Conservation (phyloP, 2,329 filamentous ascomycete genomes). For the Samsoniella hepiali region DNA sequence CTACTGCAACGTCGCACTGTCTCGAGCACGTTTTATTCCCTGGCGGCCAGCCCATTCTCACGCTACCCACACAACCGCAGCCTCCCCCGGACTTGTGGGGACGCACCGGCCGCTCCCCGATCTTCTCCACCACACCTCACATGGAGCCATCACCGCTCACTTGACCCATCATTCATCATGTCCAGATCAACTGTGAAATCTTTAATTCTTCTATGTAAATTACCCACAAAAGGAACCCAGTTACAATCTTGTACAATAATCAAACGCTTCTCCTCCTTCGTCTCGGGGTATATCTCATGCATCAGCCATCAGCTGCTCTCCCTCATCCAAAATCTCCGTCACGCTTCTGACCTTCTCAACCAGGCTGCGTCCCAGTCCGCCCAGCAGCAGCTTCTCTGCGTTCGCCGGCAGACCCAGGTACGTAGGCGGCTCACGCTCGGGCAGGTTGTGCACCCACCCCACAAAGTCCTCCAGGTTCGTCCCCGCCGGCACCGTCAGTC, state of each 20-base stretch:
- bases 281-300: conserved; percentile 26
- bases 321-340: conserved; percentile 85
- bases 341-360: conserved; percentile 81
- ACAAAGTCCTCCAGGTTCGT: conserved; percentile 84
- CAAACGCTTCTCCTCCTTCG: not conserved
- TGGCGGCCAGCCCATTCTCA: too few relatives aligned
- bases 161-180: not conserved
- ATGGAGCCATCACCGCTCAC: too few relatives aligned
- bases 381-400: conserved; percentile 90
- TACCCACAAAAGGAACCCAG: conserved; percentile 7
- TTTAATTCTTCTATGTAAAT: too few relatives aligned
- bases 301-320: conserved; percentile 83
- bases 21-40: too few relatives aligned
- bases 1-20: too few relatives aligned
- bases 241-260: conserved; percentile 10
- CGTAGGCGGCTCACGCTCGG: conserved; percentile 92
- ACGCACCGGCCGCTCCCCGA: not conserved
- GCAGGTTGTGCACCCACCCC: conserved; percentile 85
- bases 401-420: conserved; percentile 93
- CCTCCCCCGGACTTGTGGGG: not conserved
- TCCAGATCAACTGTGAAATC: too few relatives aligned
- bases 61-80: not conserved
- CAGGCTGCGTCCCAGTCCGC: conserved; percentile 82
- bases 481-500: conserved; percentile 71
- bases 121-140: not conserved